Base-by-base conservation (phyloP, 1,284 basidiomycete species). In the Apiotrichum domesticum region DNA sequence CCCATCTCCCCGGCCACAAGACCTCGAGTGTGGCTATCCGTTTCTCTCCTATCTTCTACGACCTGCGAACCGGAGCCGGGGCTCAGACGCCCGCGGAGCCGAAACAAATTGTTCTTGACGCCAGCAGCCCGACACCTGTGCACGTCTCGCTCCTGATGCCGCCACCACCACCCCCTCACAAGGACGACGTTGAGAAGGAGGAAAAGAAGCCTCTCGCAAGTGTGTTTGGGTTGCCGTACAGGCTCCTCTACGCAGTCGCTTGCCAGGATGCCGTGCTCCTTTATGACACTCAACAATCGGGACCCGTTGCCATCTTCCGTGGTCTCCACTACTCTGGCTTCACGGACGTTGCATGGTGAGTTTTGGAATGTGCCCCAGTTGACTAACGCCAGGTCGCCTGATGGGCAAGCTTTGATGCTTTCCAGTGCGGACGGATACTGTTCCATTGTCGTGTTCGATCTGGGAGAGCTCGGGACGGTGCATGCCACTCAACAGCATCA, bases 321-420 rank as follows among this genome's bases (percentile, higher is more conserved):
- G 97, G 96, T 70, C 78, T 98, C 65, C 95, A 98, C 77, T 98
- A 97, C 72, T 91, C 96, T 59, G 90, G 94, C 66, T 98, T 98
- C 70, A 98, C 96, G 1, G 95, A 99, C 78, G 82, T 97, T 77
- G 84, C 87, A 46, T 99, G 95, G 95, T 95, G 68, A 61, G 88
- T 82, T 32, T 42, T 11, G n/a, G 10, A 42, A 39, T 39, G 21
- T 13, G 21, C 44, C 4, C n/a, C 11, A 7, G 33, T 10, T 13
- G 21, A 35, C 55, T 58, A 29, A 56, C 54, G 37, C 10, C 69
- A 95, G 93, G 93, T 94, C 94, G 0, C 86, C 92, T 0, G 95
- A 98, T 68, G 95, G 95, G 0, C 92, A 97, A 75, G 85, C 88
- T 41, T 82, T 99, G 41, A 85, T 98, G 64, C 83, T 98, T 46